These are phyloP conservation scores for Umbilicus rupestris DNA, from an alignment of 164 flowering plant species.

Conservation along the genomic window DNA sequence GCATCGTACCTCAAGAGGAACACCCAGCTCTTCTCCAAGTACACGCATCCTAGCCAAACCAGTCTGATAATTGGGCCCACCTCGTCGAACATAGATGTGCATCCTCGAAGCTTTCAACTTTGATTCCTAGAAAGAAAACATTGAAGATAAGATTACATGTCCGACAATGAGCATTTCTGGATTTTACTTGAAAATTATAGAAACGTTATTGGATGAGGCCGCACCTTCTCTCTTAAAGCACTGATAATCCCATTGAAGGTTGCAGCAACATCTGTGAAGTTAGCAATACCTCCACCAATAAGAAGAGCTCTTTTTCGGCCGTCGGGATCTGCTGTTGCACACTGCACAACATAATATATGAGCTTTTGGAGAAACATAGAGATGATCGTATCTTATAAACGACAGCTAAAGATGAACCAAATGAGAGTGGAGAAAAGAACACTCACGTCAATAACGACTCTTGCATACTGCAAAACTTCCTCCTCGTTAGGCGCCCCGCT, in stretches of 20 bases:
- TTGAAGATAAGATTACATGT: not conserved
- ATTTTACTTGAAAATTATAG: not conserved
- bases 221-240: constrained; percentile 61
- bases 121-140: constrained; percentile 39
- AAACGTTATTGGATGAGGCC: not conserved
- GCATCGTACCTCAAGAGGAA: constrained; percentile 70
- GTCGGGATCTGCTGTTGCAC: constrained; percentile 80
- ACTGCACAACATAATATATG: constrained; percentile 26
- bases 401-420: not conserved
- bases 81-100: constrained; percentile 85
- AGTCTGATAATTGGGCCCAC: constrained; percentile 89
- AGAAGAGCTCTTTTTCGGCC: constrained; percentile 84
- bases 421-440: not conserved
- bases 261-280: constrained; percentile 90
- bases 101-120: constrained; percentile 79
- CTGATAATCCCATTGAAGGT: constrained; percentile 82
- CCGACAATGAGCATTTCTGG: too few relatives aligned
- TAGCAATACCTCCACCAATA: constrained; percentile 89
- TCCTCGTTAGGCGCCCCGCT: constrained; percentile 97
- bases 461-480: constrained; percentile 86
- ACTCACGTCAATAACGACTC: constrained; percentile 86
- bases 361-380: not conserved
- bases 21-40: constrained; percentile 72
- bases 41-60: constrained; percentile 84
- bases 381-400: not conserved